phyloP scores from a whole-genome alignment of 2,329 filamentous ascomycete species.

The Fusarium odoratissimum region DNA sequence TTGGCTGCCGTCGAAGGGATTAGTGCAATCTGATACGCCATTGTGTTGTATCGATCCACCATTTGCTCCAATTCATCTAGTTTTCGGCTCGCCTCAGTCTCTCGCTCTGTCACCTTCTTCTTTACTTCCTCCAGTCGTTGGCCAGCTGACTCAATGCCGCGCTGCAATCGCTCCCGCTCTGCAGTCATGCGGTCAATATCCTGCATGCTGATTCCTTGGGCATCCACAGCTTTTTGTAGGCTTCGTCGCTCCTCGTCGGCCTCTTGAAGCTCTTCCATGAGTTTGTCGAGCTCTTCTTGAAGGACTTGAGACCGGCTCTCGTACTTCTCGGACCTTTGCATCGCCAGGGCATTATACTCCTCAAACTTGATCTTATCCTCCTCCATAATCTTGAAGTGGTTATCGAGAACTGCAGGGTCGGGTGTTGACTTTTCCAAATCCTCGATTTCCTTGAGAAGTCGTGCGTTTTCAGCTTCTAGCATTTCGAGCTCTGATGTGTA shows the following conservation, averaged over 20 bases:
- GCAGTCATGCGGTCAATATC: constrained; percentile 99
- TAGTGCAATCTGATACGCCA: constrained; percentile 92
- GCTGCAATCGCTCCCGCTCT: constrained; percentile 93
- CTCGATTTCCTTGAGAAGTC: constrained; percentile 85
- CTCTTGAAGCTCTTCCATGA: constrained; percentile 78
- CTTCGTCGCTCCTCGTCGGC: constrained; percentile 84
- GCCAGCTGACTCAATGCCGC: constrained; percentile 81
- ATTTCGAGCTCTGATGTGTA: constrained; percentile 86
- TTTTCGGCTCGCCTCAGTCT: constrained; percentile 84
- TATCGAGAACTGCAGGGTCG: constrained; percentile 84
- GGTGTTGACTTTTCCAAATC: constrained; percentile 89
- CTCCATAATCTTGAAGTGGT: constrained; percentile 92
- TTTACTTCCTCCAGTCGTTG: constrained; percentile 86
- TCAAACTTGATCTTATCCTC: constrained; percentile 96
- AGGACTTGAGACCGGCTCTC: constrained; percentile 82
- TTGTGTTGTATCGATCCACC: constrained; percentile 91
- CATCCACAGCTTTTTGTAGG: constrained; percentile 88
- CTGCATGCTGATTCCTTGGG: constrained; percentile 93
- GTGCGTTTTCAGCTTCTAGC: constrained; percentile 86
- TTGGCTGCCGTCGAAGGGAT: constrained; percentile 88
- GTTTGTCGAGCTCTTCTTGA: constrained; percentile 87
- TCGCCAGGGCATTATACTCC: constrained; percentile 87
- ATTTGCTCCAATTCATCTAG: constrained; percentile 92
- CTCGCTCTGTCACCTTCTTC: constrained; percentile 84
- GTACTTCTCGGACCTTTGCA: constrained; percentile 89